Evolutionary conservation across 345 rosid species (phyloP).

Genomic region (Eucalyptus guilfoylei): DNA sequence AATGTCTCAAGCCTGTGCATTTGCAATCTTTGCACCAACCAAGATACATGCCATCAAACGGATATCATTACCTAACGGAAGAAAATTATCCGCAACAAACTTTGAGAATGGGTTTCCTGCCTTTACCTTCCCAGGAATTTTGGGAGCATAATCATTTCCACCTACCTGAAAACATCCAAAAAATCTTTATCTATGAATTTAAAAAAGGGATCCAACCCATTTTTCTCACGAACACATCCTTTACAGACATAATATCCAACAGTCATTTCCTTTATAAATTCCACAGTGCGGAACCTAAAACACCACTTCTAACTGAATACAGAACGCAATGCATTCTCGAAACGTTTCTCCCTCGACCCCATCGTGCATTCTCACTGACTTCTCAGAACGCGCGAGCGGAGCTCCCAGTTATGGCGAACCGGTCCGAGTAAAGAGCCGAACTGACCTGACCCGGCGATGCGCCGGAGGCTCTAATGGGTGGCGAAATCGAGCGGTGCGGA

Average conservation of each 20-base stretch:
- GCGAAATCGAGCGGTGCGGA: conserved; percentile 2
- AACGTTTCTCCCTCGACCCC: background rate
- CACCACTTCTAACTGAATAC: background rate
- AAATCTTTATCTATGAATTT: background rate
- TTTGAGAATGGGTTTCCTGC: conserved; percentile 30
- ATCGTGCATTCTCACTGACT: background rate
- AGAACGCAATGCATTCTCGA: background rate
- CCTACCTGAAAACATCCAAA: conserved; percentile 10
- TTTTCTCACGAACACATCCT: background rate
- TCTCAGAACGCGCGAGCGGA: background rate
- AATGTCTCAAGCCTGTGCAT: background rate
- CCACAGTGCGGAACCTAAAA: background rate
- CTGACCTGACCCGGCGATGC: conserved; percentile 30
- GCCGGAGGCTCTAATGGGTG: conserved; percentile 25
- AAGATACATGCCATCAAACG: background rate
- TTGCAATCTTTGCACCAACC: background rate
- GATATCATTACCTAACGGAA: conserved; percentile 51
- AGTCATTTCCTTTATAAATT: background rate
- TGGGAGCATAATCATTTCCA: conserved; percentile 7
- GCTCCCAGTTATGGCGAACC: background rate
- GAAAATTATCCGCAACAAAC: conserved; percentile 54
- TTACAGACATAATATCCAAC: background rate
- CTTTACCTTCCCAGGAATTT: conserved; percentile 1
- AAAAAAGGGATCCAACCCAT: background rate
- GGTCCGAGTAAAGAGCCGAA: background rate